Percentiles rank a stretch among this genome's conserved stretches.
These are phyloP conservation scores for Trichoderma erinaceum DNA, from an alignment of 495 filamentous ascomycete genomes.

Conservation along the genomic window DNA sequence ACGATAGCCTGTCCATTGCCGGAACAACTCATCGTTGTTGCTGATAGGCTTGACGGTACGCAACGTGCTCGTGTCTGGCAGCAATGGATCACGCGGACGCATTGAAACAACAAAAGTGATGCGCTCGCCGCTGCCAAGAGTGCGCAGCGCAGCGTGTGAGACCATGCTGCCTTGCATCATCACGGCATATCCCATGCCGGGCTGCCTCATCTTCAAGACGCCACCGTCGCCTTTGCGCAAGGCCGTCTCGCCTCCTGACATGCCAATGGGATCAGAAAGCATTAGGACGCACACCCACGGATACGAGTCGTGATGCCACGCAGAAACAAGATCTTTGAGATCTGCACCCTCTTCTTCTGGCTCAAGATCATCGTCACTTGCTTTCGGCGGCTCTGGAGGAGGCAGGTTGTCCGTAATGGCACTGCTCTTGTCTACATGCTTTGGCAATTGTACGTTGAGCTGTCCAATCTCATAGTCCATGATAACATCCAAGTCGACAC, in stretches of 20 bases:
- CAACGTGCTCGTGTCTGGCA: slow-evolving; percentile 61
- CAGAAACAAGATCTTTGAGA: slow-evolving; percentile 53
- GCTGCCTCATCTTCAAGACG: slow-evolving; percentile 62
- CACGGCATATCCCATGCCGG: slow-evolving; percentile 60
- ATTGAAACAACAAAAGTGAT: slow-evolving; percentile 72
- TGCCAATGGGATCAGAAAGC: slow-evolving; percentile 63
- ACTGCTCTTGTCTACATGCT: not conserved
- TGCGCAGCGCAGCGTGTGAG: slow-evolving; percentile 60
- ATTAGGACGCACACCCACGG: slow-evolving; percentile 73
- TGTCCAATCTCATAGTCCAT: slow-evolving; percentile 72
- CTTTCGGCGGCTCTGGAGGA: not conserved
- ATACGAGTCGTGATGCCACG: slow-evolving; percentile 70
- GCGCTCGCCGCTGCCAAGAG: slow-evolving; percentile 57
- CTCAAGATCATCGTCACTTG: not conserved
- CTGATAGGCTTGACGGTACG: slow-evolving; percentile 61
- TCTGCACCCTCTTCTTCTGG: not conserved
- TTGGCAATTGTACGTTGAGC: slow-evolving; percentile 48
- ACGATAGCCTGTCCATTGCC: slow-evolving; percentile 63
- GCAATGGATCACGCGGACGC: slow-evolving; percentile 51
- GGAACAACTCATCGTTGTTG: slow-evolving; percentile 61
- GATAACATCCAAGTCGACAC: slow-evolving; percentile 62
- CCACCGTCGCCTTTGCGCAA: slow-evolving; percentile 55
- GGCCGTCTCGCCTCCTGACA: slow-evolving; percentile 69
- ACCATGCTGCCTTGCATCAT: slow-evolving; percentile 69
- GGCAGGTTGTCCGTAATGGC: slow-evolving; percentile 39